phyloP scores from a whole-genome alignment of 352 stramenopile species.

The Globisporangium carolinianum region DNA sequence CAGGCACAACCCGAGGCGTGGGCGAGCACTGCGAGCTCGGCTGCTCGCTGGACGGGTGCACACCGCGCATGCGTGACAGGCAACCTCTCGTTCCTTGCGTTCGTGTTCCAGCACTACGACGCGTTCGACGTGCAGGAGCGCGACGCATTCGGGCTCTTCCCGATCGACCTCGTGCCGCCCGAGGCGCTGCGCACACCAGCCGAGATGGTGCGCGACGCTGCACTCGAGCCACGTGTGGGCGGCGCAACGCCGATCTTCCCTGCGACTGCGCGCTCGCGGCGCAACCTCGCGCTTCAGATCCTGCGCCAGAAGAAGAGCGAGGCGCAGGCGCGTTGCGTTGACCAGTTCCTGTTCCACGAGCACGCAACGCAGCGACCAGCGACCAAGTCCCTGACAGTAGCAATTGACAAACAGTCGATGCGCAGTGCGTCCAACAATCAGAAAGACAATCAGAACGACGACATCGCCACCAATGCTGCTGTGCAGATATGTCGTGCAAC shows the following conservation, averaged over 20 bases:
- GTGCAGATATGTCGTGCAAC: too few relatives aligned
- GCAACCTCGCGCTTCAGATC: conserved; percentile 24
- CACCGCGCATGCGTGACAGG: conserved; percentile 52
- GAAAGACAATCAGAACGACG: background rate
- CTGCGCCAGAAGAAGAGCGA: conserved; percentile 27
- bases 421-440: background rate
- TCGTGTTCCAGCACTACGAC: conserved; percentile 32
- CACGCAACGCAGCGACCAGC: conserved; percentile 2
- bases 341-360: conserved; percentile 12
- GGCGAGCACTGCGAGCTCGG: conserved; percentile 20
- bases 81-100: conserved; percentile 51
- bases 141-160: conserved; percentile 44
- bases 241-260: conserved; percentile 4
- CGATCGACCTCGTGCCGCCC: conserved; percentile 46
- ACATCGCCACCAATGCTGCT: too few relatives aligned
- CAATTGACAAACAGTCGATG: background rate
- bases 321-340: conserved; percentile 16
- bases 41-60: conserved; percentile 34
- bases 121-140: conserved; percentile 28
- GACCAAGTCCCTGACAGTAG: background rate
- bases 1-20: conserved; percentile 23
- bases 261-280: conserved; percentile 18
- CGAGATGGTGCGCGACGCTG: conserved; percentile 16
- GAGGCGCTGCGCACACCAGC: conserved; percentile 27
- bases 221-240: conserved; percentile 1